Conservation (phyloP, 2,329 filamentous ascomycete genomes). For the Diaporthe ilicicola region DNA sequence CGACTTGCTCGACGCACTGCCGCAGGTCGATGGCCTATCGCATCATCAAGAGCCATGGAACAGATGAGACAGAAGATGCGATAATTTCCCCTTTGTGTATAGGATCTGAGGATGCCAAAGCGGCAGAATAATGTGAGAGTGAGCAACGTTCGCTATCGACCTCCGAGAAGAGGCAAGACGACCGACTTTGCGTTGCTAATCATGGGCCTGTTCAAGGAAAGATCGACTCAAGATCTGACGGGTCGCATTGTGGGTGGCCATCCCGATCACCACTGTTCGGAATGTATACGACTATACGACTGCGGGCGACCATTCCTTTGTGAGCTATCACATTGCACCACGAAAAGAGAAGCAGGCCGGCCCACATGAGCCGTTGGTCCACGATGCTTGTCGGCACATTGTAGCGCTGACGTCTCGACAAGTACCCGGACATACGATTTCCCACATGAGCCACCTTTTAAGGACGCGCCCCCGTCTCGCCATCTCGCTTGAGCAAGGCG, state of each 20-base stretch:
- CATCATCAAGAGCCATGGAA: not conserved
- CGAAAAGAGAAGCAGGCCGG: constrained; percentile 23
- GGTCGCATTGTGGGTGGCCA: constrained; percentile 12
- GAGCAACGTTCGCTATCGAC: constrained; percentile 7
- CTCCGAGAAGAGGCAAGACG: constrained; percentile 21
- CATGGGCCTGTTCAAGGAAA: constrained; percentile 23
- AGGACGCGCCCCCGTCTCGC: not conserved
- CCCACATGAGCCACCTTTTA: constrained; percentile 25
- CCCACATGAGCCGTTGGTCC: constrained; percentile 27
- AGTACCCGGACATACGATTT: constrained; percentile 26
- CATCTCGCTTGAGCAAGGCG: constrained; percentile 21
- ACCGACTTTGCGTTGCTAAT: not conserved
- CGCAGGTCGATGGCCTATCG: not conserved
- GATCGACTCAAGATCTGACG: constrained; percentile 31
- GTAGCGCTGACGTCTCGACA: constrained; percentile 29
- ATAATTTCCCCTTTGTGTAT: constrained; percentile 9
- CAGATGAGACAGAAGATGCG: constrained; percentile 26
- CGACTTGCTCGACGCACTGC: not conserved
- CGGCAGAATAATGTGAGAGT: not conserved
- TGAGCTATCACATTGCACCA: constrained; percentile 32
- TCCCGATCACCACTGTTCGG: constrained; percentile 30
- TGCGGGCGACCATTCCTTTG: constrained; percentile 24
- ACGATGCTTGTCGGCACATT: constrained; percentile 26
- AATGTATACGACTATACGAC: constrained; percentile 31
- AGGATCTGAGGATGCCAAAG: constrained; percentile 15